Conservation (phyloP, 176 grass and related monocot genomes). For the Musa troglodytarum region DNA sequence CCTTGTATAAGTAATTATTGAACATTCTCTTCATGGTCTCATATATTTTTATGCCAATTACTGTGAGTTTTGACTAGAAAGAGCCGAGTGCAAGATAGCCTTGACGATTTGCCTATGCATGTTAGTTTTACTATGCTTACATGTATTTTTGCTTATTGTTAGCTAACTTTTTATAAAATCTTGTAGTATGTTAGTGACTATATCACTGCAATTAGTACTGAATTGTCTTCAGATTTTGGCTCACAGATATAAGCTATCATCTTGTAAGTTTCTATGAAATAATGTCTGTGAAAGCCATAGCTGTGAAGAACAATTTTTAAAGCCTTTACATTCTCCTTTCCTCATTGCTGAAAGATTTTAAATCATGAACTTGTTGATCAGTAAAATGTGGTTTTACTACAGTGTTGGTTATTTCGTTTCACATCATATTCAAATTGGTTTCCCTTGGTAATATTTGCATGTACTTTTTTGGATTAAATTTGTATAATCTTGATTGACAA, state of each 20-base stretch:
- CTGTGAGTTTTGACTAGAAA: neutral
- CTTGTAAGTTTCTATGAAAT: neutral
- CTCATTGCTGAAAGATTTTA: neutral
- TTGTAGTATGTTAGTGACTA: neutral
- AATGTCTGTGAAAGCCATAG: neutral
- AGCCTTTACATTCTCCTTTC: neutral
- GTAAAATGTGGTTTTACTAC: too few relatives aligned
- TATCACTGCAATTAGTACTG: neutral
- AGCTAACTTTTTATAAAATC: neutral
- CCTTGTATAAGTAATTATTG: constrained; percentile 1
- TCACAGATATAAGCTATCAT: neutral
- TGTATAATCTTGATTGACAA: too few relatives aligned
- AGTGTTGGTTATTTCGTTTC: too few relatives aligned
- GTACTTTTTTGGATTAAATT: too few relatives aligned
- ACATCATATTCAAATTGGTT: too few relatives aligned
- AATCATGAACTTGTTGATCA: too few relatives aligned
- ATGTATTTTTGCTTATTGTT: neutral
- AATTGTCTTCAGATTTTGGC: neutral
- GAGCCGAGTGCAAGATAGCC: neutral
- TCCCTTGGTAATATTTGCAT: too few relatives aligned
- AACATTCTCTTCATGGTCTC: neutral
- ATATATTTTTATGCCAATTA: neutral
- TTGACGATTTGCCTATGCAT: neutral
- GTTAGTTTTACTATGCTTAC: neutral
- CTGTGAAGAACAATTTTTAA: neutral